Base-by-base conservation (phyloP, 352 stramenopile species). In the Thalassiosira sp. region DNA sequence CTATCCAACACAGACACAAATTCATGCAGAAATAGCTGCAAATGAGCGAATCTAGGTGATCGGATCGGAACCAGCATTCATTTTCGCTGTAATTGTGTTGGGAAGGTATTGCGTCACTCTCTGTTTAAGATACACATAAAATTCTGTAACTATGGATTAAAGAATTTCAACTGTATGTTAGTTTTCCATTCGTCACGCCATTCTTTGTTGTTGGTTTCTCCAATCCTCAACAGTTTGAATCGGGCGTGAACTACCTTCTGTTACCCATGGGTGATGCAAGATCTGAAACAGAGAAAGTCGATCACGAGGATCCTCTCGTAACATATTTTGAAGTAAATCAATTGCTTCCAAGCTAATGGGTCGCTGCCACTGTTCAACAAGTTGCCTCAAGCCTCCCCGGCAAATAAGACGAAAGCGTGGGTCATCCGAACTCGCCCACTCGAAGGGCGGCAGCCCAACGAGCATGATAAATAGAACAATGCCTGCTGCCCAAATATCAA, bases 381-480 rank as follows among this genome's bases (percentile, higher is more conserved):
- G 85, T 58, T 61, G 68, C 22, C 54, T 40, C 6, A 91, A 66
- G 15, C 77, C 75, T 33, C 85, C 85, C 51, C 64, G 58, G 45
- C 52, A 64, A 10, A 91, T 73, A 79, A 96, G 95, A 28, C 86
- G 88, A 78, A 96, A 98, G 42, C 95, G 90, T 16, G 87, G 65
- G 82, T 98, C 95, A 40, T 89, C 90, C n/a, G 71, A 43, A 31
- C 87, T 87, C 2, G 95, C 93, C 69, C 89, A 86, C 73, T 97
- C 94, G 61, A 97, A 98, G 7, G 95, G 94, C 22, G 95, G 94
- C 13, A 97, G 92, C 40, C 94, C 95, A 24, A 95, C 96, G 25
- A 98, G 84, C 68, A 98, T 89, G 31, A 98, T 97, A 80, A 98
- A 98, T 56, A 98, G 91, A 54, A 96, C 91, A 28, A 98, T 91